phyloP scores from a whole-genome alignment of 2,329 filamentous ascomycete genomes.

The Talaromyces sp. region DNA sequence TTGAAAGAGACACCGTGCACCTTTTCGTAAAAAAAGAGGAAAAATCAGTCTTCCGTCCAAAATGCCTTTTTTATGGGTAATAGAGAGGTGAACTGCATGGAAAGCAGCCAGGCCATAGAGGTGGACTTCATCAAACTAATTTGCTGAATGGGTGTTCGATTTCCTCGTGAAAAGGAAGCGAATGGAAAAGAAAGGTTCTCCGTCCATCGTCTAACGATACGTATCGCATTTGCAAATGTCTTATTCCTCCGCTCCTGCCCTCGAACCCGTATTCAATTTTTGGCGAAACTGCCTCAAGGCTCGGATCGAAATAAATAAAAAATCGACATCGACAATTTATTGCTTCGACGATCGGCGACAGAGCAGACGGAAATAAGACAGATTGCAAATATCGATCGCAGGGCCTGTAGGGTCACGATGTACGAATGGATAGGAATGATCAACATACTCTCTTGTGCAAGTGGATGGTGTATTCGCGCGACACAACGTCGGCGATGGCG shows the following conservation, averaged over 20 bases:
- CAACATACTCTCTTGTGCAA: slow-evolving; percentile 96
- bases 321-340: background rate
- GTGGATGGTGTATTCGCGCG: slow-evolving; percentile 99
- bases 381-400: slow-evolving; percentile 5
- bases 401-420: background rate
- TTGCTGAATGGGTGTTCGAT: slow-evolving; percentile 24
- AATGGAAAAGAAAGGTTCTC: slow-evolving; percentile 14
- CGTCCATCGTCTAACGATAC: slow-evolving; percentile 13
- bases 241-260: background rate
- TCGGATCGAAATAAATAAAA: background rate
- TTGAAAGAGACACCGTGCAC: slow-evolving; percentile 98
- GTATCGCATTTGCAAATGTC: slow-evolving; percentile 2
- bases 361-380: slow-evolving; percentile 1
- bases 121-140: slow-evolving; percentile 72
- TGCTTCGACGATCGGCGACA: background rate
- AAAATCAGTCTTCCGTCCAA: slow-evolving; percentile 67
- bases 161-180: slow-evolving; percentile 1
- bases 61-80: slow-evolving; percentile 34
- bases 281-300: background rate
- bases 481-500: slow-evolving; percentile 98
- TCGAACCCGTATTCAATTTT: background rate
- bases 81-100: slow-evolving; percentile 12
- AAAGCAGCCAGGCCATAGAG: slow-evolving; percentile 46
- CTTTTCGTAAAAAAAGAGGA: slow-evolving; percentile 53
- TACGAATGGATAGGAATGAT: background rate